Percentiles rank a stretch among this genome's conserved stretches.
These are phyloP conservation scores for Diutina catenulata DNA, from an alignment of 1,139 yeast genomes.

Conservation along the genomic window DNA sequence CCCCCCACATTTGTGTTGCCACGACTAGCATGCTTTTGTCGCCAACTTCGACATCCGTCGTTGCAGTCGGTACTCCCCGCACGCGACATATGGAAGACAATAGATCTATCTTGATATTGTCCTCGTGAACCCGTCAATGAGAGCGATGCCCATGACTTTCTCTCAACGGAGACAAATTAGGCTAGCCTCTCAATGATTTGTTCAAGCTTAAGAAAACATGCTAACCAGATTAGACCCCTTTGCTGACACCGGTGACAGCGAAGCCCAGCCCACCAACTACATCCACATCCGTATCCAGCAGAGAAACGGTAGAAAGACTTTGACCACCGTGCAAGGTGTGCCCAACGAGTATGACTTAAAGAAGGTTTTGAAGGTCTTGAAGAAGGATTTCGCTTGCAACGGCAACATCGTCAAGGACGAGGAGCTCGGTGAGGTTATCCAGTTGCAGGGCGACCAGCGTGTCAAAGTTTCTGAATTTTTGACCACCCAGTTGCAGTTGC, in stretches of 20 bases:
- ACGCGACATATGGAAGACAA: too few relatives aligned
- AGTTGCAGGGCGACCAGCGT: conserved; percentile 98
- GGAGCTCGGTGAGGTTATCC: conserved; percentile 94
- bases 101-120: too few relatives aligned
- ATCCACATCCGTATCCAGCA: conserved; percentile 98
- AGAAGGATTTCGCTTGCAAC: conserved; percentile 97
- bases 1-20: too few relatives aligned
- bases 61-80: too few relatives aligned
- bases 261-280: conserved; percentile 89
- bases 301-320: conserved; percentile 98
- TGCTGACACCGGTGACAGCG: conserved; percentile 99
- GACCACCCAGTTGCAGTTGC: conserved; percentile 75
- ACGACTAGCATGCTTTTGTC: too few relatives aligned
- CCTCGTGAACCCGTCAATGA: too few relatives aligned
- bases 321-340: conserved; percentile 96
- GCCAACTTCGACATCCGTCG: too few relatives aligned
- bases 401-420: conserved; percentile 96
- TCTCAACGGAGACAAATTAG: not conserved
- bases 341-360: conserved; percentile 92
- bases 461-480: conserved; percentile 91
- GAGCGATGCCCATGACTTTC: too few relatives aligned
- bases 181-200: not conserved
- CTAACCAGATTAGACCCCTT: conserved; percentile 59
- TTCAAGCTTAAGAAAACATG: conserved; percentile 4
- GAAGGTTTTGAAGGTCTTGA: conserved; percentile 84